phyloP scores from a whole-genome alignment of 495 filamentous ascomycete species.

The Hypoxylon perforatum region DNA sequence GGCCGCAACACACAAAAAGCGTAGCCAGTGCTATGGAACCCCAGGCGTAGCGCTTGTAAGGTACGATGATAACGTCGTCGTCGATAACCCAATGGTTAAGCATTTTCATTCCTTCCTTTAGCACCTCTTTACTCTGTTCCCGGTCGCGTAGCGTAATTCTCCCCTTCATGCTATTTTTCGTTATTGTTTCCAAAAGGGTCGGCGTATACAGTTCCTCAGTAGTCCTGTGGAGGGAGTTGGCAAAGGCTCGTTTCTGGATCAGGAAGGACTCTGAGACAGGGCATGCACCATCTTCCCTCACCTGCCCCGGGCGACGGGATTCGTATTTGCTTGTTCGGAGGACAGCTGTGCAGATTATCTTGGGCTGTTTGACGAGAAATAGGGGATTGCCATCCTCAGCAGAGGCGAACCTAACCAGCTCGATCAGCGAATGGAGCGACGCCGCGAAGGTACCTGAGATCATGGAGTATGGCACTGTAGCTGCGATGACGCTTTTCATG shows the following conservation, averaged over 20 bases:
- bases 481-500: conserved; percentile 8
- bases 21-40: background rate
- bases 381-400: background rate
- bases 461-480: conserved; percentile 4
- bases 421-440: background rate
- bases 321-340: conserved; percentile 11
- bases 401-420: conserved; percentile 3
- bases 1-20: conserved; percentile 8
- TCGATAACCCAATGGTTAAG: conserved; percentile 24
- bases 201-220: background rate
- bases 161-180: background rate
- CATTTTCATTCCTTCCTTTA: conserved; percentile 4
- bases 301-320: conserved; percentile 3
- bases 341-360: conserved; percentile 3
- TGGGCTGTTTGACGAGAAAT: conserved; percentile 8
- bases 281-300: conserved; percentile 3
- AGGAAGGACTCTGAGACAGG: conserved; percentile 8
- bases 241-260: conserved; percentile 8
- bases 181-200: background rate
- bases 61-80: conserved; percentile 13
- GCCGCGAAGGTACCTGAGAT: background rate
- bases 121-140: conserved; percentile 8
- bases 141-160: background rate
- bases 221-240: background rate
- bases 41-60: conserved; percentile 10